These are phyloP conservation scores for Uronychia binucleata DNA, from an alignment of 73 alveolate genomes.

Conservation along the genomic window DNA sequence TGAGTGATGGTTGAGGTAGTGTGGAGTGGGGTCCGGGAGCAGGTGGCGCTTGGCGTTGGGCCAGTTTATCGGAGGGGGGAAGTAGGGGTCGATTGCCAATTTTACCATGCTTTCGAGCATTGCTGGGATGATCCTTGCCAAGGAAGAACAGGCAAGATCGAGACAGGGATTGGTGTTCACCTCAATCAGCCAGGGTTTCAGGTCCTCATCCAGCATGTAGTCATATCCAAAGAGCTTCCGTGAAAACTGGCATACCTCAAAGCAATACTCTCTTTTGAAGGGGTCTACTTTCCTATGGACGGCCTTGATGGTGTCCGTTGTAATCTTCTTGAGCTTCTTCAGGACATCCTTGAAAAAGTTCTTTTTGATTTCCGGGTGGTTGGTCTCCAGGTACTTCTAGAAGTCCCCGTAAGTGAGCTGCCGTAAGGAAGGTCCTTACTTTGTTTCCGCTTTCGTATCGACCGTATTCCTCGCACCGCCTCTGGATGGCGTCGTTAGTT, in stretches of 20 bases:
- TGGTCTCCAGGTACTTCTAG: slow-evolving; percentile 51
- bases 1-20: too few species aligned
- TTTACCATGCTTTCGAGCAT: slow-evolving; percentile 80
- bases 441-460: slow-evolving; percentile 77
- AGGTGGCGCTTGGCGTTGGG: slow-evolving; percentile 39
- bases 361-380: slow-evolving; percentile 43
- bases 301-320: slow-evolving; percentile 73
- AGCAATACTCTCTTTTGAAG: slow-evolving; percentile 62
- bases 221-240: slow-evolving; percentile 78
- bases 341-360: slow-evolving; percentile 48
- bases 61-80: slow-evolving; percentile 56
- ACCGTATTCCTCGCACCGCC: slow-evolving; percentile 70
- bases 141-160: slow-evolving; percentile 74
- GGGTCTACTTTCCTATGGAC: slow-evolving; percentile 73
- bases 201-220: slow-evolving; percentile 81
- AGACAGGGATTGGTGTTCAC: slow-evolving; percentile 88
- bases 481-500: slow-evolving; percentile 81
- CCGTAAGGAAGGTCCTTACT: too few species aligned
- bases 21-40: slow-evolving; percentile 32
- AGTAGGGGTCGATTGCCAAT: slow-evolving; percentile 57
- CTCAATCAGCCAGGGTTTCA: slow-evolving; percentile 80
- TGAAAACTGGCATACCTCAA: slow-evolving; percentile 59
- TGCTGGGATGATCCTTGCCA: slow-evolving; percentile 79
- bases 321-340: slow-evolving; percentile 80
- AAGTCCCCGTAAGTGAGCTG: slow-evolving; percentile 65